Evolutionary conservation across 352 stramenopile genomes (phyloP).

Genomic region (Phytopythium aichiense): DNA sequence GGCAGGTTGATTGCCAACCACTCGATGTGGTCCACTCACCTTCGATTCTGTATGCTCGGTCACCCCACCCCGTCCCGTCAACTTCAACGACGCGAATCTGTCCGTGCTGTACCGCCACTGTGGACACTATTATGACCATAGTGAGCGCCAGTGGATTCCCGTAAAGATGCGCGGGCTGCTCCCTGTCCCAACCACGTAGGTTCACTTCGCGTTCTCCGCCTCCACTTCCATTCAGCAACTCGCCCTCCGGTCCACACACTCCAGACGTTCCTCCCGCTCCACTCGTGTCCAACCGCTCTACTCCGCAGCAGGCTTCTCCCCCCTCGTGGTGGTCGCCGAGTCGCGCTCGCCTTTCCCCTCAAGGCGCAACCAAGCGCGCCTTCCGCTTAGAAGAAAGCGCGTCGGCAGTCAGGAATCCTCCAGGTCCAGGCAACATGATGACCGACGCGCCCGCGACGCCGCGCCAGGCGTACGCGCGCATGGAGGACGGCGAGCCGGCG

Average conservation of each 20-base stretch:
- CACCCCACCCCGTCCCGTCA: too few species aligned
- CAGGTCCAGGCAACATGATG: constrained; percentile 10
- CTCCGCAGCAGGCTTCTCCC: not conserved
- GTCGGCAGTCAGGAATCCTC: not conserved
- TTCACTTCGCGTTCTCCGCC: not conserved
- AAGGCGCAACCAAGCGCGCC: not conserved
- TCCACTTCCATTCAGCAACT: not conserved
- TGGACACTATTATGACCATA: too few species aligned
- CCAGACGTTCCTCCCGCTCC: too few species aligned
- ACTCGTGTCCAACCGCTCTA: too few species aligned
- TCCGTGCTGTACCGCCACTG: too few species aligned
- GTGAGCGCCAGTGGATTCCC: too few species aligned
- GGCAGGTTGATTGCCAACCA: too few species aligned
- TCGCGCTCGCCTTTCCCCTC: not conserved
- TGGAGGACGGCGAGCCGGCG: constrained; percentile 26
- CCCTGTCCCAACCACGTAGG: not conserved
- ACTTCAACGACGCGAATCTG: too few species aligned
- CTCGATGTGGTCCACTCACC: too few species aligned
- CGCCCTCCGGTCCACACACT: not conserved
- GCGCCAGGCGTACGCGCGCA: constrained; percentile 25
- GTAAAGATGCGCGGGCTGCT: not conserved
- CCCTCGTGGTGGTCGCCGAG: not conserved
- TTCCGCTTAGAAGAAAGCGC: not conserved
- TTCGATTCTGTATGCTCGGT: too few species aligned
- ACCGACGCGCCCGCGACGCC: constrained; percentile 21